Conservation (phyloP, 345 rosid species). For the Dipteronia dyeriana region DNA sequence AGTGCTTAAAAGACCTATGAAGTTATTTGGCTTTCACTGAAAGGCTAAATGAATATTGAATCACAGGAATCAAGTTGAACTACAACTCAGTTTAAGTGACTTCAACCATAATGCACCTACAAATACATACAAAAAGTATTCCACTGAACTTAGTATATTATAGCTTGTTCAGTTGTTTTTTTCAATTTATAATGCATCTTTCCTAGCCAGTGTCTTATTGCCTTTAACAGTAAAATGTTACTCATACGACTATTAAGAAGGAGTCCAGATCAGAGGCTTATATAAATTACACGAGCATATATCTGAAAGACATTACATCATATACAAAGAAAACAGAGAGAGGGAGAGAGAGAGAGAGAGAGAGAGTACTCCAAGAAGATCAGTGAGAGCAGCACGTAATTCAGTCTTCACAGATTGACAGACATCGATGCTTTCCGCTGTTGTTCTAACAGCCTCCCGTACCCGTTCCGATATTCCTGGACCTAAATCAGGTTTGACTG, state of each 20-base stretch:
- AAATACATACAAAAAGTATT: no score
- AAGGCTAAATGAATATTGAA: not conserved
- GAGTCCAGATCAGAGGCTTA: not conserved
- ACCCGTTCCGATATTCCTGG: conserved; percentile 63
- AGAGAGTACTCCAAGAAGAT: conserved; percentile 67
- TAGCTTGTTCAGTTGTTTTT: not conserved
- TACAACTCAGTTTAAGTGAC: not conserved
- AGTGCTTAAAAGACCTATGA: not conserved
- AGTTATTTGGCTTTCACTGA: not conserved
- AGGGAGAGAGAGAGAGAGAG: conserved; percentile 24
- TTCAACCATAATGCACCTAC: not conserved
- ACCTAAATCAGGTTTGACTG: conserved; percentile 72
- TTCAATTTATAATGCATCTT: not conserved
- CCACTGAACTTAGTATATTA: not conserved
- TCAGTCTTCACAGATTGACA: conserved; percentile 55
- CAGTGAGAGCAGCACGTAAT: conserved; percentile 52
- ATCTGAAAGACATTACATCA: not conserved
- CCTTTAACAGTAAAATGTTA: not conserved
- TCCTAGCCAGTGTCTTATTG: not conserved
- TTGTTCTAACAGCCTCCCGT: conserved; percentile 55
- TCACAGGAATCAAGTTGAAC: not conserved
- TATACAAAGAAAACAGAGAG: conserved; percentile 1
- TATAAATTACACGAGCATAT: not conserved
- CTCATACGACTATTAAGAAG: not conserved
- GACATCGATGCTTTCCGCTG: conserved; percentile 49